Base-by-base conservation (phyloP, 2,329 filamentous ascomycete species). In the Colletotrichum sublineola region DNA sequence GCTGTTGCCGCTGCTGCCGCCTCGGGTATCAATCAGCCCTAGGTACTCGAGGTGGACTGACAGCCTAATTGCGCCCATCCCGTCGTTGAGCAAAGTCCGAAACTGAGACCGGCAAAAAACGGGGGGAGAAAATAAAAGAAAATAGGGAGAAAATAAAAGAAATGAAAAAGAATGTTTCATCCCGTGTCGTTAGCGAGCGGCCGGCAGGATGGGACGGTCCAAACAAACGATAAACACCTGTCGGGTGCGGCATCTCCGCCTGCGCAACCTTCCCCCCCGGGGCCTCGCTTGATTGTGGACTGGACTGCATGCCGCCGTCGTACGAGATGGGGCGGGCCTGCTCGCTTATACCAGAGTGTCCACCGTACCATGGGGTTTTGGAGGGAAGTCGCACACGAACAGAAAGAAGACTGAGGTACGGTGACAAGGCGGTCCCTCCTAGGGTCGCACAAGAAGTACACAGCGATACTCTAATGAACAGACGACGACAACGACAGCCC, bases 181-280 rank as follows among this genome's bases (percentile, higher is more conserved):
- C 71, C 67, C 67, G 67, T 67, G 46, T 71, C 50, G 42, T 63
- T 61, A 60, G 64, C 63, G 53, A 20, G 33, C 20, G 31, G 38
- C 46, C 57, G 24, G n/a, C 44, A 15, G 33, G 38, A 67, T 67
- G 40, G 71, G 67, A 73, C 46, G 71, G 63, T 62, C n/a, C 14
- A 31, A 63, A 73, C 66, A 68, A 70, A 58, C 50, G 36, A 71
- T 67, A 71, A 73, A 73, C 71, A 63, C 56, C 61, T 71, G 70
- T 65, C 52, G 40, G 58, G 55, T 64, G 66, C 63, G 60, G 61
- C 70, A 73, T 55, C 61, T 44, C 42, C 60, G 60, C 56, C 36
- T 36, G 15, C 9, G 8, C 8, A 31, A 8, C 52, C 20, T 9
- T 9, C 3, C 11, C 9, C 38, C 9, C 38, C 38, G 38, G 38